Evolutionary conservation across 768 basidiomycete species (phyloP), one percentile per base, ranked within the genome.

Genomic region (Inosperma sp.): DNA sequence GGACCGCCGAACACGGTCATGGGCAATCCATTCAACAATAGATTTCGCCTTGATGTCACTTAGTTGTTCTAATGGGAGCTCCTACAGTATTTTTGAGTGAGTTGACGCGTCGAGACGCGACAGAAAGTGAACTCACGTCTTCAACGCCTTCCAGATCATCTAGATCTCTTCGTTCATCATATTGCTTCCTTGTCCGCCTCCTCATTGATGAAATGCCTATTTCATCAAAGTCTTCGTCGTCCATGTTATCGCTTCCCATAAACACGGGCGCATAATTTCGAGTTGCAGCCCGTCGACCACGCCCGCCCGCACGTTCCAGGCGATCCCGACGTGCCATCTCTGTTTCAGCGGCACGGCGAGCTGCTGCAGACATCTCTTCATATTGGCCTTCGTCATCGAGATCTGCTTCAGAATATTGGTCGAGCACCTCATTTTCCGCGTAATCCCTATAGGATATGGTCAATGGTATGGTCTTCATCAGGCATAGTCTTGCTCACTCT

Each of bases 11-110:
- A 98, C 95, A 34, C 89, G 83, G 51, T 94, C 92, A 51, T 86
- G 86, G 14, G 91, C 86, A 59, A 98, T 94, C 96, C 96, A 99
- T 68, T 98, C 96, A 19, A 88, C 87, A 50, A 99, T 93, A 10
- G 91, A 93, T 63, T 94, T 92, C 31, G 94, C 92, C 65, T 98
- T 97, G 74, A 99, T 93, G 63, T 99, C 96, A 53, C 91, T 90
- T 8, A 99, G 76, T 72, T 99, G 92, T 64, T 98, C 95, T 35
- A 96, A 67, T 1, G 96, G 93, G 48, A 99, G 78, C 68, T 97
- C 93, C 91, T 96, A 62, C 27, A 25, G 21, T 27, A 33, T 26
- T 22, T 27, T 40, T 51, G 14, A 43, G 52, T 30, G 14, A 27
- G n/a, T 33, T 36, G 31, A 26, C 6, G 19, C 22, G 37, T 51